A percentile compares a stretch with the other conserved stretches of the same genome.
Conservation (phyloP, 768 basidiomycete genomes). For the Boletus patriciae region DNA sequence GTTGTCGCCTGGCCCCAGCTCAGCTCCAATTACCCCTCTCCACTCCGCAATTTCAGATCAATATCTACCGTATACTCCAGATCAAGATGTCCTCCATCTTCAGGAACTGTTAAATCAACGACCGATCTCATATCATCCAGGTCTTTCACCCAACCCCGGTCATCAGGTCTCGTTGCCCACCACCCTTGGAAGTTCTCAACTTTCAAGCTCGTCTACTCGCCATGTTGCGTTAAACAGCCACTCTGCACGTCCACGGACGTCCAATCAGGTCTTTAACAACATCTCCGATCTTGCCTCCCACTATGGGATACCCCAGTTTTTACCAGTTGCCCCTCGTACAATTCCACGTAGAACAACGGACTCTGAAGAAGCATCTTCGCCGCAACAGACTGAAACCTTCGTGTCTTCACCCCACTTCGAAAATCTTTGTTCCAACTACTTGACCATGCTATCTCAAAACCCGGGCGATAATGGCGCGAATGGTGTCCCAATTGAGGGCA, state of each 20-base stretch:
- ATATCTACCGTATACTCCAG: constrained; percentile 33
- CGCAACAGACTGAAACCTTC: constrained; percentile 27
- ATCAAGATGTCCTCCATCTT: constrained; percentile 46
- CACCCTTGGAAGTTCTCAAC: constrained; percentile 50
- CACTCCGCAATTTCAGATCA: constrained; percentile 51
- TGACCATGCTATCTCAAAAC: constrained; percentile 64
- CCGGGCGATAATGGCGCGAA: constrained; percentile 41
- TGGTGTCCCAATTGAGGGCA: constrained; percentile 32
- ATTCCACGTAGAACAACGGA: constrained; percentile 44
- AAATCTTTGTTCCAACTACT: constrained; percentile 58
- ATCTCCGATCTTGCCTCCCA: constrained; percentile 70
- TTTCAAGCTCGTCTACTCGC: constrained; percentile 52
- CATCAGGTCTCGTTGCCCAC: constrained; percentile 38
- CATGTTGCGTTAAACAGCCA: constrained; percentile 60
- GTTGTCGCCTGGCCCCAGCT: constrained; percentile 46
- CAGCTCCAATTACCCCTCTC: constrained; percentile 25
- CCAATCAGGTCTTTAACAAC: constrained; percentile 59
- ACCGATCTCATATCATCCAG: constrained; percentile 40
- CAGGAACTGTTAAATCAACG: constrained; percentile 44
- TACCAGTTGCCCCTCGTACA: constrained; percentile 68
- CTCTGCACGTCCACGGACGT: constrained; percentile 66
- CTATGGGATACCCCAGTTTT: constrained; percentile 73
- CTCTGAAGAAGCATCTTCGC: constrained; percentile 35
- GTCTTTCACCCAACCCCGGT: constrained; percentile 41
- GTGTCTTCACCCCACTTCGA: constrained; percentile 38